Conservation (phyloP, 1,284 basidiomycete genomes). For the Leccinum solheimii region DNA sequence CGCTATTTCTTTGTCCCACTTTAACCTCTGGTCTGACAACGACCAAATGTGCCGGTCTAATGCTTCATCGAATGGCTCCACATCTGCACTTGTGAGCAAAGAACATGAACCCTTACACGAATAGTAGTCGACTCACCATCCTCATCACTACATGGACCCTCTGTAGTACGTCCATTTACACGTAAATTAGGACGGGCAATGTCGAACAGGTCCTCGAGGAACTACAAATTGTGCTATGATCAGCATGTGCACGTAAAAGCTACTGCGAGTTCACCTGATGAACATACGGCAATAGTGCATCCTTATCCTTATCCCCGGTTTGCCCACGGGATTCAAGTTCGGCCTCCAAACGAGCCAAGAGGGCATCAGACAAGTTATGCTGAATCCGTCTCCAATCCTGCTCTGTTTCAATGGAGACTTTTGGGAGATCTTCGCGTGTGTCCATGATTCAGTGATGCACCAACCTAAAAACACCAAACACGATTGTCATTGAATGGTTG, state of each 20-base stretch:
- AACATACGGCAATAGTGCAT: slow-evolving; percentile 47
- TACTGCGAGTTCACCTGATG: slow-evolving; percentile 43
- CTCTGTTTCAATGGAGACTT: slow-evolving; percentile 62
- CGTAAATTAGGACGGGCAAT: slow-evolving; percentile 70
- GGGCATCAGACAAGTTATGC: slow-evolving; percentile 47
- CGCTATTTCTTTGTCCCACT: slow-evolving; percentile 67
- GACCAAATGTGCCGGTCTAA: slow-evolving; percentile 75
- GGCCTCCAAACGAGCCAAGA: slow-evolving; percentile 45
- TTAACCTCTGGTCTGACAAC: slow-evolving; percentile 62
- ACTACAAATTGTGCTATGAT: slow-evolving; percentile 40
- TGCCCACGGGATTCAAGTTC: slow-evolving; percentile 38
- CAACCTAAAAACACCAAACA: not conserved
- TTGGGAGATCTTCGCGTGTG: slow-evolving; percentile 56
- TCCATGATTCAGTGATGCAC: slow-evolving; percentile 25
- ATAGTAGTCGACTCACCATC: slow-evolving; percentile 42
- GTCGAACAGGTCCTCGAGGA: slow-evolving; percentile 59
- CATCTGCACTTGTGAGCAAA: slow-evolving; percentile 44
- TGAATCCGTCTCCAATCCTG: slow-evolving; percentile 64
- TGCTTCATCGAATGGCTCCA: slow-evolving; percentile 78
- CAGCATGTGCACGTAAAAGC: slow-evolving; percentile 4
- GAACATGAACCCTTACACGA: not conserved
- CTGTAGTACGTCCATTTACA: slow-evolving; percentile 77
- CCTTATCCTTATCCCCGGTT: slow-evolving; percentile 38
- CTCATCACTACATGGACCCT: slow-evolving; percentile 45
- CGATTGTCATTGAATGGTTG: slow-evolving; percentile 5